A percentile compares a stretch with the other conserved stretches of the same genome.
phyloP scores from a whole-genome alignment of 176 grass and related monocot species.

The Rhipidocladum racemiflorum region DNA sequence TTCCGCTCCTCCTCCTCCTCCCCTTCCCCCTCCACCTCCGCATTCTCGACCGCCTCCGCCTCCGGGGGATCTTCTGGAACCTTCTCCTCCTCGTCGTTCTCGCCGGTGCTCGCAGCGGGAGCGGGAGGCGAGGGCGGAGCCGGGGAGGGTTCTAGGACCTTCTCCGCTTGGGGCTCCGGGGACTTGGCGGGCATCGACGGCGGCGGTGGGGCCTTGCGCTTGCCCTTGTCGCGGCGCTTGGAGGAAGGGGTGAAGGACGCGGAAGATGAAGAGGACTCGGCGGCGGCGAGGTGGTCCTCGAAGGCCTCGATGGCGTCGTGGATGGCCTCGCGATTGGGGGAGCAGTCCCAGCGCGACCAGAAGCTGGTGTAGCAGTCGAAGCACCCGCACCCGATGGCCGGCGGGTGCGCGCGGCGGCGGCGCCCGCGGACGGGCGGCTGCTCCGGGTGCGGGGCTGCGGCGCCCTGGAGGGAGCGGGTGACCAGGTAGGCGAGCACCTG shows the following conservation, averaged over 20 bases:
- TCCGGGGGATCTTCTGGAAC: neutral
- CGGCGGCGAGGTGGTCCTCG: slow-evolving; percentile 48
- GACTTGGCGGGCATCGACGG: neutral
- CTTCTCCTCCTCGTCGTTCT: slow-evolving; percentile 4
- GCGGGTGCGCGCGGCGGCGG: slow-evolving; percentile 22
- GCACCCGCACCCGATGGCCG: slow-evolving; percentile 46
- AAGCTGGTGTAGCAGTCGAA: slow-evolving; percentile 67
- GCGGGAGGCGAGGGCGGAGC: neutral
- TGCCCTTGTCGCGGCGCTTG: slow-evolving; percentile 46
- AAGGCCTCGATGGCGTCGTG: slow-evolving; percentile 45
- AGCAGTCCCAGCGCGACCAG: slow-evolving; percentile 55
- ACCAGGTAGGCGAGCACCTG: slow-evolving; percentile 60
- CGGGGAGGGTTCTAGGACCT: neutral
- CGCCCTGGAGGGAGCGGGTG: slow-evolving; percentile 26
- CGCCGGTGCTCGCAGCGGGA: neutral
- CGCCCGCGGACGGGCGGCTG: neutral
- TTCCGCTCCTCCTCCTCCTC: slow-evolving; percentile 33
- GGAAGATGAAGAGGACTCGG: slow-evolving; percentile 7
- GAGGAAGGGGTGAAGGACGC: neutral
- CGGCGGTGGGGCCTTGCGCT: neutral
- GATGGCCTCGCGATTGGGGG: slow-evolving; percentile 51
- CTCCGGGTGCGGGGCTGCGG: neutral
- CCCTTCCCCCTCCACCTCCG: neutral
- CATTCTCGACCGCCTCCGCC: neutral
- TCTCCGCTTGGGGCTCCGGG: neutral